These are phyloP conservation scores for Coemansia sp. DNA, from an alignment of 192 early-diverging fungal species.

Conservation along the genomic window DNA sequence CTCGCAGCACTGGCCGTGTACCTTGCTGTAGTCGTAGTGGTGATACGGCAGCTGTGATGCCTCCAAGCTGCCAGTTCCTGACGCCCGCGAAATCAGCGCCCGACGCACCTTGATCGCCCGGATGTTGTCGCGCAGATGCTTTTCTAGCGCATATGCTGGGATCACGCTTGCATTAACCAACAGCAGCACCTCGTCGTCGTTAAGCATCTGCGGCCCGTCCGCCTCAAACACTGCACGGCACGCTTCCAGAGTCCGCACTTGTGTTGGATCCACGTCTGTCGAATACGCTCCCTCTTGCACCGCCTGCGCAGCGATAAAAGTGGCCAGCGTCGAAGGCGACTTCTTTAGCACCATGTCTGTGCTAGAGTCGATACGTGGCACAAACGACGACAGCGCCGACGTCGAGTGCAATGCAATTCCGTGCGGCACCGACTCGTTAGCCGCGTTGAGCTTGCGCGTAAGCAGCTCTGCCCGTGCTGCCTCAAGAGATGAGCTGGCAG, in stretches of 20 bases:
- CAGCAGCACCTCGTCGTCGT: slow-evolving; percentile 74
- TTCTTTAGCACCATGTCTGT: slow-evolving; percentile 49
- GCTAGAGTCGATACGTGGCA: slow-evolving; percentile 41
- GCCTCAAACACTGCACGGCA: slow-evolving; percentile 42
- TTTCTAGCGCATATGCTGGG: slow-evolving; percentile 86
- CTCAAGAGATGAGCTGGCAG: slow-evolving; percentile 26
- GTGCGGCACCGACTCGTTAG: slow-evolving; percentile 11
- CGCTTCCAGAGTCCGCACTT: slow-evolving; percentile 40
- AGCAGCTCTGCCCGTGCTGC: slow-evolving; percentile 34
- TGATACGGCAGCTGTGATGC: slow-evolving; percentile 70
- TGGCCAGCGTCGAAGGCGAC: slow-evolving; percentile 31
- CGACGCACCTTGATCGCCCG: slow-evolving; percentile 86
- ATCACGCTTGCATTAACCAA: slow-evolving; percentile 74
- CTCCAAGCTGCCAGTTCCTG: slow-evolving; percentile 65
- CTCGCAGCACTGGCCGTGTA: slow-evolving; percentile 92
- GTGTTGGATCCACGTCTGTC: neutral
- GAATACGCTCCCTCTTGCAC: neutral
- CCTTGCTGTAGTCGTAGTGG: slow-evolving; percentile 86
- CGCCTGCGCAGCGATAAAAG: slow-evolving; percentile 16
- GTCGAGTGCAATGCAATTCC: slow-evolving; percentile 46
- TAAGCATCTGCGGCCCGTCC: slow-evolving; percentile 49
- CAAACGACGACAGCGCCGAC: slow-evolving; percentile 40
- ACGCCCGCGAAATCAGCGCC: slow-evolving; percentile 68
- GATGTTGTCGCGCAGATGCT: slow-evolving; percentile 70
- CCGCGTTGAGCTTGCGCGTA: slow-evolving; percentile 18